Evolutionary conservation across 805 yeast species (phyloP), one percentile per base, ranked within the genome.

Genomic region (Lipomyces oligophaga): DNA sequence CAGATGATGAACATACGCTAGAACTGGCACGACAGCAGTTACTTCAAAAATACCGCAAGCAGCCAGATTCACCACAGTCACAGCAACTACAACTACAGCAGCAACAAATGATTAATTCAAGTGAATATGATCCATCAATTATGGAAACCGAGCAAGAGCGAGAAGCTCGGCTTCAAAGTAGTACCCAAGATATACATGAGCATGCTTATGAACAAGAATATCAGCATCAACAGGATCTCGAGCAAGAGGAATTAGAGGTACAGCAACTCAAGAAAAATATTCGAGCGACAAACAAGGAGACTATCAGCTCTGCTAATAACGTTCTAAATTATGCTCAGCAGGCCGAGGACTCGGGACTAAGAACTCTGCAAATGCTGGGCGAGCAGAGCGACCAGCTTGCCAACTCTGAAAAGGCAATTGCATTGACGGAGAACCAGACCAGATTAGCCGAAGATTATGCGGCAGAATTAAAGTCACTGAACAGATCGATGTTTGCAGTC

Each of bases 331-430:
- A 79, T 70, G 83, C 86, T 2, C 74, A 77, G 45, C 82, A 81
- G 45, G 88, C 89, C 1, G 87, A 82, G 59, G 77, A 76, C 49
- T 72, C 82, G 4, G 90, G 87, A 28, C 71, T 80, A 54, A 87
- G 89, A 62, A 83, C 97, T 0, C 67, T 90, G 53, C 97, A 96
- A 25, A 79, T 87, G 79, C 73, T 93, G 40, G 98, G 97, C 24
- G 77, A 89, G 15, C 97, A 93, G 66, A 80, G 93, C 46, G 96
- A 88, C 63, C 74, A 86, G 42, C 71, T 93, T 55, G 85, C 82
- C 64, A 79, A 78, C 60, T 80, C 88, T 18, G 96, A 93, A 62
- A 77, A 78, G 54, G 81, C 81, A 54, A 69, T 90, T 56, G 78
- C 84, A 44, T 67, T 84, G 42, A 86, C 94, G 42, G 83, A 80